These are phyloP conservation scores for Sextonia rubra DNA, from an alignment of 164 flowering plant genomes.

Conservation along the genomic window DNA sequence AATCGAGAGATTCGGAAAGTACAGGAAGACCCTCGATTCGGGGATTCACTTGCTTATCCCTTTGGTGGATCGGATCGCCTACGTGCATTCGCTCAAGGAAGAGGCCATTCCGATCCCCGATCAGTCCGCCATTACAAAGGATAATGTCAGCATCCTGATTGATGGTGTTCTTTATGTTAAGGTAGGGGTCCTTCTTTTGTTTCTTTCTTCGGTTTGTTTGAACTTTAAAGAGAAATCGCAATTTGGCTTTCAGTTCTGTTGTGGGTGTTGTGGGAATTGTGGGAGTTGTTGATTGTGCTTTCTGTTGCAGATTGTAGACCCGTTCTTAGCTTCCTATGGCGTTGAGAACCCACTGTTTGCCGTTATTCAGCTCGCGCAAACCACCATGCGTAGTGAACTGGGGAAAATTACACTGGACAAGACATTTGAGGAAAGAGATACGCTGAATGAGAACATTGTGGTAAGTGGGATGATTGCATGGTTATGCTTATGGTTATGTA, in stretches of 20 bases:
- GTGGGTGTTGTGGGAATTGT: background rate
- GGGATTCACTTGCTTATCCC: conserved; percentile 89
- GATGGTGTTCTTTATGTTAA: conserved; percentile 83
- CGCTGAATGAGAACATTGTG: conserved; percentile 82
- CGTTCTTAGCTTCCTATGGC: conserved; percentile 81
- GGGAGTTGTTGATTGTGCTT: background rate
- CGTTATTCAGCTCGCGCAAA: conserved; percentile 87
- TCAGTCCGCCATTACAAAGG: conserved; percentile 90
- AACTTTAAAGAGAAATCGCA: background rate
- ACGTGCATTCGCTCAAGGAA: conserved; percentile 89
- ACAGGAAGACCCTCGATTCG: conserved; percentile 62
- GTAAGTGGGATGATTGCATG: conserved; percentile 29
- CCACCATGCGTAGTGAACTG: conserved; percentile 92
- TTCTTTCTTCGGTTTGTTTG: background rate
- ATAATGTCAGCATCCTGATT: conserved; percentile 81
- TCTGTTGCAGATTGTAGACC: conserved; percentile 71
- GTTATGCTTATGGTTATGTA: background rate
- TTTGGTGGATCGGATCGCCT: conserved; percentile 75
- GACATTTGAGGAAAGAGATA: conserved; percentile 88
- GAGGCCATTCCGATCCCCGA: conserved; percentile 80
- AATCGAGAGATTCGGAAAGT: conserved; percentile 85
- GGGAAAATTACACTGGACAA: conserved; percentile 93
- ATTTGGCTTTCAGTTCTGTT: background rate
- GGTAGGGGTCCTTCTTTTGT: conserved; percentile 39
- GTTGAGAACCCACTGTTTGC: conserved; percentile 85